A percentile compares a stretch with the other conserved stretches of the same genome.
These are phyloP conservation scores for Coriaria nepalensis DNA, from an alignment of 306 rosid genomes.

Conservation along the genomic window DNA sequence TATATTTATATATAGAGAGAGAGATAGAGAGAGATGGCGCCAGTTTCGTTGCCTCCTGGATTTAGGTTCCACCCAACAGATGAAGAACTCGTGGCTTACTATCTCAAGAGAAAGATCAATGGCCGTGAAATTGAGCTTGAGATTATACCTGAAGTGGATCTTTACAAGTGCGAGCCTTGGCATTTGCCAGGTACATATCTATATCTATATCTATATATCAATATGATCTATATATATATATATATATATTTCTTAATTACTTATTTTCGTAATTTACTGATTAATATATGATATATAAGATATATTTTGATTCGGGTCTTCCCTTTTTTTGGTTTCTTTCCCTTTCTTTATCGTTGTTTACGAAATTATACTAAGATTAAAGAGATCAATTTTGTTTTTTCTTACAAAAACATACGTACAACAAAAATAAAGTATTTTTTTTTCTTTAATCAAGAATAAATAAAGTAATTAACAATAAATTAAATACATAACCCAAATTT, in stretches of 20 bases:
- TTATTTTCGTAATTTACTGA: not conserved
- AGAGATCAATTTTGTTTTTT: no score
- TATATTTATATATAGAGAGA: constrained; percentile 7
- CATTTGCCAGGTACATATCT: constrained; percentile 92
- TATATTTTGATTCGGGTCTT: not conserved
- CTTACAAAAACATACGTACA: no score
- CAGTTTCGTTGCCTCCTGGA: constrained; percentile 89
- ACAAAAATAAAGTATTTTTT: no score
- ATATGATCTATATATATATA: no score
- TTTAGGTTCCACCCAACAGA: constrained; percentile 91
- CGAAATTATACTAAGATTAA: not conserved
- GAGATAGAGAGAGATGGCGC: constrained; percentile 36
- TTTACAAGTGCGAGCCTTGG: constrained; percentile 96
- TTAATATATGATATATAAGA: not conserved
- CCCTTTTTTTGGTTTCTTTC: not conserved
- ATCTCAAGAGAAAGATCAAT: constrained; percentile 83
- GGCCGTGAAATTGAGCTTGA: constrained; percentile 71
- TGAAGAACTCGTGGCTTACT: constrained; percentile 85
- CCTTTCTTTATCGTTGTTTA: not conserved
- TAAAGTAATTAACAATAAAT: no score
- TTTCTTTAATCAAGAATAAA: no score
- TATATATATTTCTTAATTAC: not conserved
- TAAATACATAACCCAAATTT: no score
- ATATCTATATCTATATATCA: no score
- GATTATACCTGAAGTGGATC: constrained; percentile 94